Evolutionary conservation across 1,284 basidiomycete species (phyloP), one percentile per base, ranked within the genome.

Genomic region (Wallemia hederae): DNA sequence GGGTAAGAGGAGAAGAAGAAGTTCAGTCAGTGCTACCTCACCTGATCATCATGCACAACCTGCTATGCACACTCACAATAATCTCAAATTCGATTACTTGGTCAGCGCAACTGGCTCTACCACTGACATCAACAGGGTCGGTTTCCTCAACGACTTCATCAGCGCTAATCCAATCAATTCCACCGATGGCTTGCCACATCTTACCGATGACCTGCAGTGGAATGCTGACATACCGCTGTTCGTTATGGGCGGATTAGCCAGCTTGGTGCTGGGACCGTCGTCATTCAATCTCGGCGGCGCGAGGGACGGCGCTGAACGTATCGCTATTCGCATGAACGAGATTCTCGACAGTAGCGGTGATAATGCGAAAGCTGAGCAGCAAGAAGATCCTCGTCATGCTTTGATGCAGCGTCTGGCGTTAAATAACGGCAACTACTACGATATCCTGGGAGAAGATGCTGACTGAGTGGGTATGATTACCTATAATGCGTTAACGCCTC

Each of bases 201-300:
- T 72, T 1, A 69, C 67, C 3, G 64, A 65, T 17, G 68, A 71
- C 61, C 61, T 72, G 15, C 67, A 69, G 58, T 70, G 64, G 64
- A 57, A 55, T 27, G 27, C 39, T 1, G 66, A 67, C 2, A 49
- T 70, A 1, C 70, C 70, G 0, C 63, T 70, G 0, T 72, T 70
- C 55, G 62, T 68, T n/a, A 64, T 67, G 2, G 71, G 71, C 1
- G 66, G 61, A 57, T 29, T 59, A 24, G 59, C 59, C 17, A 27
- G 25, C 15, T 58, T 59, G 5, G 62, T 69, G 62, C 66, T 71
- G 58, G 71, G 71, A 5, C 70, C 71, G 0, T 70, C 66, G 14
- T 70, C 68, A 0, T 66, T 66, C 27, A 72, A 72, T 49, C 62
- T 72, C 11, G 66, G 66, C 22, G 70, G 70, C 1, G 69, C 70